Conservation (phyloP, 805 yeast species). For the Candida parachauliodes region DNA sequence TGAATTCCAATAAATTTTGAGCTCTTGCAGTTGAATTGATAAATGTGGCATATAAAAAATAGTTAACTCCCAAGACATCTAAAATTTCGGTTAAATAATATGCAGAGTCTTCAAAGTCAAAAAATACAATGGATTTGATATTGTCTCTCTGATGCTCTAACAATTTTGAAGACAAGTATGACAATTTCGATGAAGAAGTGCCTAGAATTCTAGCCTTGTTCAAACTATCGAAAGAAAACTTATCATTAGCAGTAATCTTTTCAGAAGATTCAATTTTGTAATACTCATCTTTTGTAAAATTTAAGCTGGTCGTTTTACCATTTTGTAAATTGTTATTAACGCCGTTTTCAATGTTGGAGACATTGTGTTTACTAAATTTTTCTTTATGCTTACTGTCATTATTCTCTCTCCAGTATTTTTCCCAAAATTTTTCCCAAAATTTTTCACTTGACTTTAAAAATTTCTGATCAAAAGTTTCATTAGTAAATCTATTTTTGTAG, state of each 20-base stretch:
- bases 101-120: conserved; percentile 70
- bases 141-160: conserved; percentile 47
- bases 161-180: conserved; percentile 54
- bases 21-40: conserved; percentile 50
- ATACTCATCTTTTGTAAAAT: too few species aligned
- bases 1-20: conserved; percentile 49
- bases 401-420: conserved; percentile 46
- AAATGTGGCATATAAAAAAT: conserved; percentile 62
- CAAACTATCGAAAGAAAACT: conserved; percentile 3
- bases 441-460: conserved; percentile 31
- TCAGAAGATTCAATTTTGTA: background rate
- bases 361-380: conserved; percentile 34
- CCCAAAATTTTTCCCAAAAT: conserved; percentile 60
- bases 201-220: conserved; percentile 48
- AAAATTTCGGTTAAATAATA: conserved; percentile 62
- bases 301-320: too few species aligned
- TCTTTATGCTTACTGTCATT: conserved; percentile 23
- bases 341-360: conserved; percentile 3
- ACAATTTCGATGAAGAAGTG: conserved; percentile 59
- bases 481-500: conserved; percentile 48
- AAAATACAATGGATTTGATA: conserved; percentile 59
- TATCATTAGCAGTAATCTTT: too few species aligned
- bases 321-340: too few species aligned
- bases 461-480: conserved; percentile 24
- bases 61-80: conserved; percentile 58